Conservation (phyloP, 164 flowering plant species). For the Vitis riparia region DNA sequence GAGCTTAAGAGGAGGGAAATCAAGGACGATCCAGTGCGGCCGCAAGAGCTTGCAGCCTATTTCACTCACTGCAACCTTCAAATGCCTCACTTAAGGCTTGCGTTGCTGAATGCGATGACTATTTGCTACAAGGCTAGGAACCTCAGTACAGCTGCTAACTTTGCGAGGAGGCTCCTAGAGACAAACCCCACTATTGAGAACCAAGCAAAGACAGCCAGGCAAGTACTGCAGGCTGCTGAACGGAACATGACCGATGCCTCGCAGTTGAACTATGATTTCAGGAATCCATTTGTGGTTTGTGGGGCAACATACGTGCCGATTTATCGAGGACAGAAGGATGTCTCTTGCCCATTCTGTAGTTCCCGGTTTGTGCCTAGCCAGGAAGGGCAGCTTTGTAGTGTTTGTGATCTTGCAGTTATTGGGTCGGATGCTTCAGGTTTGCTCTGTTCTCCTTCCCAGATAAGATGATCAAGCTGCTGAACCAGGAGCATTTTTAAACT, state of each 20-base stretch:
- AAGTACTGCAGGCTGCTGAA: constrained; percentile 56
- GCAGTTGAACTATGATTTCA: constrained; percentile 69
- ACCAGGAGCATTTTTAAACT: neutral
- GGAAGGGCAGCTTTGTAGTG: constrained; percentile 66
- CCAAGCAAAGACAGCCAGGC: constrained; percentile 66
- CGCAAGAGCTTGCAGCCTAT: constrained; percentile 25
- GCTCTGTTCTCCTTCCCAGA: constrained; percentile 73
- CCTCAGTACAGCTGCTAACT: constrained; percentile 57
- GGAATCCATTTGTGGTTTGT: constrained; percentile 81
- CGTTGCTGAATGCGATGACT: constrained; percentile 34
- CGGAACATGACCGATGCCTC: constrained; percentile 44
- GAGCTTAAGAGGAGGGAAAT: constrained; percentile 60
- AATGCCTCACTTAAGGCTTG: constrained; percentile 38
- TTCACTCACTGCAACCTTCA: constrained; percentile 44
- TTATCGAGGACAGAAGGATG: constrained; percentile 77
- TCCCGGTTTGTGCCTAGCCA: constrained; percentile 64
- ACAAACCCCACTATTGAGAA: constrained; percentile 61
- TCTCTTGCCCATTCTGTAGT: constrained; percentile 70
- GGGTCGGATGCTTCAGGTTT: constrained; percentile 84
- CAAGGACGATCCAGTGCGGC: constrained; percentile 32
- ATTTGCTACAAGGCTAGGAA: constrained; percentile 68
- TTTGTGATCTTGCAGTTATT: constrained; percentile 72
- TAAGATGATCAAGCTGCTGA: constrained; percentile 41
- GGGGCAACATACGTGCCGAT: constrained; percentile 84
- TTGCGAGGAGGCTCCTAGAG: constrained; percentile 70